Evolutionary conservation across 2,329 filamentous ascomycete genomes (phyloP).

Genomic region (Raffaelea albimanens): DNA sequence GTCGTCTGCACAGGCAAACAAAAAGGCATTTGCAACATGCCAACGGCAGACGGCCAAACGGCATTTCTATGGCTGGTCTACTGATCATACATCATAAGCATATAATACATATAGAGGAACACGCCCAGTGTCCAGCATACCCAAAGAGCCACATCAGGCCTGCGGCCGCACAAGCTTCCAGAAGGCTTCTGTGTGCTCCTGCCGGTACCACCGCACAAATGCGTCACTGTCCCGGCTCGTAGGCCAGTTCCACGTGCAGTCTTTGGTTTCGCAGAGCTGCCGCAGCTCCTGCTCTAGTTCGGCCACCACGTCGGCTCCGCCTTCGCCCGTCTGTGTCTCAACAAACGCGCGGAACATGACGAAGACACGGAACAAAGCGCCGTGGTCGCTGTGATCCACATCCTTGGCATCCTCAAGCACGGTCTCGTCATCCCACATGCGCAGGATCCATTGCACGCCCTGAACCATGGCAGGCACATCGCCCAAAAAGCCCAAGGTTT

Average conservation of each 20-base stretch:
- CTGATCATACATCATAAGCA: no score
- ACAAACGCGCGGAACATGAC: slow-evolving; percentile 37
- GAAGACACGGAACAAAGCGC: slow-evolving; percentile 18
- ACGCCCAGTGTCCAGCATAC: no score
- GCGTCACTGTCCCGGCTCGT: slow-evolving; percentile 19
- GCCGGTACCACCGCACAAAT: slow-evolving; percentile 19
- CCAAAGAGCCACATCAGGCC: not conserved
- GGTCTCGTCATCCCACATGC: slow-evolving; percentile 29
- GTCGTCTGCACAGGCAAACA: no score
- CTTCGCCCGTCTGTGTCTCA: slow-evolving; percentile 31
- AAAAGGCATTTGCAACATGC: no score
- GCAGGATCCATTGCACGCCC: slow-evolving; percentile 49
- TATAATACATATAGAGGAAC: no score
- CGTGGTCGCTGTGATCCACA: slow-evolving; percentile 24
- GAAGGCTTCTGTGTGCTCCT: slow-evolving; percentile 8
- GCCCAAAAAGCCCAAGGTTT: slow-evolving; percentile 50
- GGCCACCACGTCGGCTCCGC: slow-evolving; percentile 16
- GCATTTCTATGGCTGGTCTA: no score
- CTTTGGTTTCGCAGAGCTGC: slow-evolving; percentile 16
- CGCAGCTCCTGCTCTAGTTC: slow-evolving; percentile 20
- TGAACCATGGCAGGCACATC: slow-evolving; percentile 49
- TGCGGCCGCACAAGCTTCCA: slow-evolving; percentile 11
- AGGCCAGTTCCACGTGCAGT: slow-evolving; percentile 27
- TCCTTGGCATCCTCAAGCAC: slow-evolving; percentile 25
- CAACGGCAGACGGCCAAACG: no score